These are phyloP conservation scores for Phoma sp. DNA, from an alignment of 2,329 filamentous ascomycete genomes.

Conservation along the genomic window DNA sequence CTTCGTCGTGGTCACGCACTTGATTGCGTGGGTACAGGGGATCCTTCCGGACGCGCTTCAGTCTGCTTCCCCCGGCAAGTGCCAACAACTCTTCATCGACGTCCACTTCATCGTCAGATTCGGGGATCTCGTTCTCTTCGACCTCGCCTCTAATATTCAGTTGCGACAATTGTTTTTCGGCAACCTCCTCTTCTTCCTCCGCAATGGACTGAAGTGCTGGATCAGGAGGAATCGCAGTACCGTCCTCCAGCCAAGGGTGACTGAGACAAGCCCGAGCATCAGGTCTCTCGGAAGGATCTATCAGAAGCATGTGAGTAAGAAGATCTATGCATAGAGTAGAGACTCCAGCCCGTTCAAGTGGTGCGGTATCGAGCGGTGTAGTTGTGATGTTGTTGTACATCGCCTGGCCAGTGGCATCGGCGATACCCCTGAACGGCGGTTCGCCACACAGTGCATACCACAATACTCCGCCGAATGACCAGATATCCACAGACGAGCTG, in stretches of 20 bases:
- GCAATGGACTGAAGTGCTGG: slow-evolving; percentile 49
- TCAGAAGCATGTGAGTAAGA: slow-evolving; percentile 77
- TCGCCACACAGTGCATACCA: slow-evolving; percentile 82
- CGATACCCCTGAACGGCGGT: slow-evolving; percentile 81
- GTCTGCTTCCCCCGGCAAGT: slow-evolving; percentile 35
- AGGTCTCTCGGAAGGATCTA: slow-evolving; percentile 78
- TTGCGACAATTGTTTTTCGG: slow-evolving; percentile 46
- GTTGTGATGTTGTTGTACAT: slow-evolving; percentile 89
- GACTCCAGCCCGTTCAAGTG: slow-evolving; percentile 64
- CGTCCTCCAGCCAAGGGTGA: slow-evolving; percentile 75
- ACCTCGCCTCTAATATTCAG: slow-evolving; percentile 58
- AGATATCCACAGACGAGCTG: slow-evolving; percentile 90
- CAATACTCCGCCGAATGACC: slow-evolving; percentile 92
- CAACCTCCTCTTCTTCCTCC: slow-evolving; percentile 67
- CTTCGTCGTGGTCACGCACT: slow-evolving; percentile 42
- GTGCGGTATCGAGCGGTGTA: slow-evolving; percentile 68
- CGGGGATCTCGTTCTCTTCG: slow-evolving; percentile 35
- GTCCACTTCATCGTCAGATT: slow-evolving; percentile 36
- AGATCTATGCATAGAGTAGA: slow-evolving; percentile 75
- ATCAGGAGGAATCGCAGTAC: slow-evolving; percentile 47
- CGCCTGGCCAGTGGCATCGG: slow-evolving; percentile 76
- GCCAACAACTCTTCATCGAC: slow-evolving; percentile 46
- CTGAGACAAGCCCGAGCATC: slow-evolving; percentile 72
- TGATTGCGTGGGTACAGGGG: slow-evolving; percentile 48
- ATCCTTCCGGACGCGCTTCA: slow-evolving; percentile 54